Evolutionary conservation across 257 asterid species (phyloP), one percentile per base, ranked within the genome.

Genomic region (Anisodus acutangulus): DNA sequence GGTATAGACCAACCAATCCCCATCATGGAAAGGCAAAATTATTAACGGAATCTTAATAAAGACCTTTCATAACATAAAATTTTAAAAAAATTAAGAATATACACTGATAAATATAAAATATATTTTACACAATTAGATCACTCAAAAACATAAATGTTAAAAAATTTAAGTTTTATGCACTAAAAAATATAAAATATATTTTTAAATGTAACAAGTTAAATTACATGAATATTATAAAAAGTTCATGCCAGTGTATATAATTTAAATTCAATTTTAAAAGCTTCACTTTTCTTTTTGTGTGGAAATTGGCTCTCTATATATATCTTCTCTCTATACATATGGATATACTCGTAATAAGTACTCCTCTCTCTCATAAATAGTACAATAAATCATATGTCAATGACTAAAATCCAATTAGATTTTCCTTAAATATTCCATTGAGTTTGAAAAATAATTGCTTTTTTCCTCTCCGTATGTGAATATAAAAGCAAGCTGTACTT

Each of bases 361-460:
- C 4, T 82, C 31, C 39, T 64, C 74, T 81, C 72, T 66, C 39
- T 72, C 80, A 26, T 26, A 53, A 53, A 49, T 74, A 22, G 22
- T 49, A 47, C 19, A 49, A 74, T 74, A 49, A 49, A 68, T 89
- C 43, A 58, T 85, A 49, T 78, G 88, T 88, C 87, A 89, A 88
- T 85, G 90, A 84, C 84, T 86, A 51, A 88, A 87, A 51, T 87
- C 85, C 83, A 84, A 81, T 86, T 85, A 85, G 85, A 86, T 86
- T 91, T 91, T 83, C 11, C 59, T 37, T 55, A 53, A 72, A 53
- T 85, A 87, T 87, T 68, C 57, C 67, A 17, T 63, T 66, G 47
- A 43, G 62, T 66, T 19, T 26, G 84, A 31, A 83, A 22, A 47
- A 31, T 63, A 72, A 35, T 41, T n/a, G 80, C 37, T 72, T 83